Percentiles rank a stretch among this genome's conserved stretches.
phyloP scores from a whole-genome alignment of 2,329 filamentous ascomycete genomes.

The Rhinocladiella mackenziei region DNA sequence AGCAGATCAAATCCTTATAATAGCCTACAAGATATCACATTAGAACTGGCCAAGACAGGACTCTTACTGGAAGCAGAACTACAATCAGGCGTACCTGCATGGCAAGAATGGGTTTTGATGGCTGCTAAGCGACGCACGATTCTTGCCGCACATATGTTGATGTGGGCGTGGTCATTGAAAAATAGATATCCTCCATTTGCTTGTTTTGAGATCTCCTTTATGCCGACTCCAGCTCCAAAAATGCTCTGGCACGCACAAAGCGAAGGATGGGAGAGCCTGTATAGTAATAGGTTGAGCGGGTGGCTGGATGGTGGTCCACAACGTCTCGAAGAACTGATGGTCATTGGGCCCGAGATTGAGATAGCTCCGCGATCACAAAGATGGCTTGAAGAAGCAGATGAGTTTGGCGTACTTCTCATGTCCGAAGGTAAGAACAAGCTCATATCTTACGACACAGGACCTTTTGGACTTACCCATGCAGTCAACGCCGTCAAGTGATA shows the following conservation, averaged over 20 bases:
- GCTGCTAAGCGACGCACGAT: slow-evolving; percentile 53
- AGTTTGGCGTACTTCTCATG: slow-evolving; percentile 41
- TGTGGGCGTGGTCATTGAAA: slow-evolving; percentile 41
- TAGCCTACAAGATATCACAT: slow-evolving; percentile 33
- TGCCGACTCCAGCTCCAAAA: slow-evolving; percentile 40
- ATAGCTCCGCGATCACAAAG: slow-evolving; percentile 36
- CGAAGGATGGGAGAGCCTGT: slow-evolving; percentile 35
- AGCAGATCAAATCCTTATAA: slow-evolving; percentile 32
- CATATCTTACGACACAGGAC: no score
- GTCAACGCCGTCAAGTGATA: no score
- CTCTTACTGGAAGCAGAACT: slow-evolving; percentile 38
- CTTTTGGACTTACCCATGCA: no score
- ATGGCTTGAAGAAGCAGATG: slow-evolving; percentile 44
- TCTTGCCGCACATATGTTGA: slow-evolving; percentile 36
- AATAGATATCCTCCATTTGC: slow-evolving; percentile 36
- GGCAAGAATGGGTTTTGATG: slow-evolving; percentile 45
- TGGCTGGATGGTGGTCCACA: slow-evolving; percentile 34
- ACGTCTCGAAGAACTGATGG: slow-evolving; percentile 35
- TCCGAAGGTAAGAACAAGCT: no score
- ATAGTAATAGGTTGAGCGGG: slow-evolving; percentile 35
- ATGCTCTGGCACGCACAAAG: slow-evolving; percentile 38
- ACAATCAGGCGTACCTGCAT: slow-evolving; percentile 33
- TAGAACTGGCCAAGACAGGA: slow-evolving; percentile 34
- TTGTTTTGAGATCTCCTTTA: slow-evolving; percentile 38
- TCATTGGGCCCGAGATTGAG: slow-evolving; percentile 31